Base-by-base conservation (phyloP, 2,329 filamentous ascomycete genomes). In the Westerdykella aurantiaca region DNA sequence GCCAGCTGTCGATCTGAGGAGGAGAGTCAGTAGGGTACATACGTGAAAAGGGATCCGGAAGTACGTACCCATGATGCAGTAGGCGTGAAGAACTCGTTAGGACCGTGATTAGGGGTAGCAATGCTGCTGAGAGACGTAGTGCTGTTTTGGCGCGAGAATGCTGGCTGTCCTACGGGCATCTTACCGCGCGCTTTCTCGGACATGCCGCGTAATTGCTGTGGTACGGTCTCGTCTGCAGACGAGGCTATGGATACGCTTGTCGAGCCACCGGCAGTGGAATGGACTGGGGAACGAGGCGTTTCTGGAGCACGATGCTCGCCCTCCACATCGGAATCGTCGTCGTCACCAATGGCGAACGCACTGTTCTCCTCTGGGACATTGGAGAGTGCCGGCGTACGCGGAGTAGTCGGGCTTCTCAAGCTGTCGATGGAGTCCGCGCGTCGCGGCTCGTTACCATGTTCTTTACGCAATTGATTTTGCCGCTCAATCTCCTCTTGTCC, bases 131-230 rank as follows among this genome's bases (percentile, higher is more conserved):
- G 74, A 58, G 88, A 95, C 1, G 86, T 86, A 22, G 83, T 87
- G 66, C 89, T 94, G 61, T 93, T 95, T 60, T 95, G 89, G 14
- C 91, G 78, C 0, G 90, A 95, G 64, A 96, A 95, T 2, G 80
- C 80, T n/a, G 80, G 78, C 39, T 84, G 76, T 1, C 87, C 86
- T 11, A 86, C 88, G 22, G 91, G 93, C 82, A 95, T 88, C 68
- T 98, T 98, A 6, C 93, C 93, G 39, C 93, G 78, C 13, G 93
- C 93, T 66, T 97, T 98, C 68, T 97, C 93, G 16, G 91, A 96
- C 87, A 97, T 95, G 43, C 89, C 89, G 45, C 88, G 80, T 23
- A 95, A 66, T 63, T 96, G 90, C 16, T 82, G 76, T 12, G 88
- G 89, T 9, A 95, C 80, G 4, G 85, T 84, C 47, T 94, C 89